phyloP scores from a whole-genome alignment of 257 asterid genomes.

The Rehmannia glutinosa region DNA sequence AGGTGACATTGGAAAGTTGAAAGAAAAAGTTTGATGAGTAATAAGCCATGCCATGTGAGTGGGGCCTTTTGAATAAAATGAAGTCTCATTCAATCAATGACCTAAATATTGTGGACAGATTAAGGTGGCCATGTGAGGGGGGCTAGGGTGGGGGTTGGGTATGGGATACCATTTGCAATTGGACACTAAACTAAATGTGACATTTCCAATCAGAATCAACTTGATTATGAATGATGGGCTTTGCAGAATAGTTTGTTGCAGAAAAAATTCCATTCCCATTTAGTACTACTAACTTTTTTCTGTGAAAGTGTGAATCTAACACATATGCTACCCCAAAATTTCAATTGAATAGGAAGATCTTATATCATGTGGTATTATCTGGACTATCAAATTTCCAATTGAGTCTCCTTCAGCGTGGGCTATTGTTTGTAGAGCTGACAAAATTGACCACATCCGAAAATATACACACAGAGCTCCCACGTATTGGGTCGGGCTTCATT shows the following conservation, averaged over 20 bases:
- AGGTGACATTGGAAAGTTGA: conserved; percentile 24
- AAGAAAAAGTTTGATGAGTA: neutral
- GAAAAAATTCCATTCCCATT: conserved; percentile 12
- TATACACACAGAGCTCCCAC: no score
- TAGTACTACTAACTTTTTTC: neutral
- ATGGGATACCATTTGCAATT: conserved; percentile 30
- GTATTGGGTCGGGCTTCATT: no score
- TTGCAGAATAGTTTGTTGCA: neutral
- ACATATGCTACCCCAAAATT: neutral
- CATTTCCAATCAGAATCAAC: conserved; percentile 3
- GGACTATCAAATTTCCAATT: no score
- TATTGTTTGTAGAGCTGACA: no score
- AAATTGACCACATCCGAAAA: no score
- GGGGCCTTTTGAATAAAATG: conserved; percentile 26
- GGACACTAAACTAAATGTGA: neutral
- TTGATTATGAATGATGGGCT: conserved; percentile 7
- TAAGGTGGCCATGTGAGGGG: conserved; percentile 32
- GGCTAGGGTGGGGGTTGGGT: conserved; percentile 21
- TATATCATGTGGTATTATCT: no score
- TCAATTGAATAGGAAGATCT: neutral
- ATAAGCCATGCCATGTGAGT: conserved; percentile 42
- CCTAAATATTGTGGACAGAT: conserved; percentile 9
- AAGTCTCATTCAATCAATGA: conserved; percentile 29
- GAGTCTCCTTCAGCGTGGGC: no score
- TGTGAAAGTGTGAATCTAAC: neutral